Conservation (phyloP, 106 monocot species). For the Alisma plantagoaquatica region DNA sequence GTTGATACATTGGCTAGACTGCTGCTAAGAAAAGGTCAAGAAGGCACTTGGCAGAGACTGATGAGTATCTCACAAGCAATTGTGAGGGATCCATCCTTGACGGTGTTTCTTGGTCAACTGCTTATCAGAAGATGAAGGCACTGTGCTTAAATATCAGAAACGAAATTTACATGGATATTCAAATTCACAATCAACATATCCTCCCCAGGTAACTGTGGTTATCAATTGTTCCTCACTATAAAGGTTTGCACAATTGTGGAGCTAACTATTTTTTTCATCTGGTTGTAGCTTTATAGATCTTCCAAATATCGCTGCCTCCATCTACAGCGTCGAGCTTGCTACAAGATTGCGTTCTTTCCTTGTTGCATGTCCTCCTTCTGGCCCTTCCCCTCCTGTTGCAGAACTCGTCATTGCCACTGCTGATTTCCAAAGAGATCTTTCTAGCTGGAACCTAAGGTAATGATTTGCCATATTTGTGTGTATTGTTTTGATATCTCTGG, state of each 20-base stretch:
- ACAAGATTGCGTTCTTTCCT: slow-evolving; percentile 85
- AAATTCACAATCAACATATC: slow-evolving; percentile 80
- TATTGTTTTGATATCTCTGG: not conserved
- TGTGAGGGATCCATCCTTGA: slow-evolving; percentile 47
- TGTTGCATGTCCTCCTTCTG: slow-evolving; percentile 80
- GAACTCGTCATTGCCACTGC: slow-evolving; percentile 89
- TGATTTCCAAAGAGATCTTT: slow-evolving; percentile 90
- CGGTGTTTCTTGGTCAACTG: slow-evolving; percentile 40
- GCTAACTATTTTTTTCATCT: slow-evolving; percentile 1
- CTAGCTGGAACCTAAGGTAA: slow-evolving; percentile 87
- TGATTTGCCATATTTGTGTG: not conserved
- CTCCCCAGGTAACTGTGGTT: slow-evolving; percentile 93
- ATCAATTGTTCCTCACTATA: too few species aligned
- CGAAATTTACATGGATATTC: slow-evolving; percentile 94
- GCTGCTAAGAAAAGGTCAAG: slow-evolving; percentile 88
- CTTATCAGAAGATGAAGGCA: slow-evolving; percentile 81
- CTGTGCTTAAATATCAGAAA: slow-evolving; percentile 74
- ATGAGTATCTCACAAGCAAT: slow-evolving; percentile 59
- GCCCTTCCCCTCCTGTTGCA: slow-evolving; percentile 73
- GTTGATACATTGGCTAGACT: slow-evolving; percentile 33
- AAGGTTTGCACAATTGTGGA: too few species aligned
- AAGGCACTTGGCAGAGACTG: slow-evolving; percentile 76
- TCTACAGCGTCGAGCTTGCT: slow-evolving; percentile 76
- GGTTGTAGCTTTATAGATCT: slow-evolving; percentile 80
- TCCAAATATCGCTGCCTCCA: slow-evolving; percentile 74